Percentiles rank a stretch among this genome's conserved stretches.
These are phyloP conservation scores for Rhodamnia argentea DNA, from an alignment of 345 rosid species.

Conservation along the genomic window DNA sequence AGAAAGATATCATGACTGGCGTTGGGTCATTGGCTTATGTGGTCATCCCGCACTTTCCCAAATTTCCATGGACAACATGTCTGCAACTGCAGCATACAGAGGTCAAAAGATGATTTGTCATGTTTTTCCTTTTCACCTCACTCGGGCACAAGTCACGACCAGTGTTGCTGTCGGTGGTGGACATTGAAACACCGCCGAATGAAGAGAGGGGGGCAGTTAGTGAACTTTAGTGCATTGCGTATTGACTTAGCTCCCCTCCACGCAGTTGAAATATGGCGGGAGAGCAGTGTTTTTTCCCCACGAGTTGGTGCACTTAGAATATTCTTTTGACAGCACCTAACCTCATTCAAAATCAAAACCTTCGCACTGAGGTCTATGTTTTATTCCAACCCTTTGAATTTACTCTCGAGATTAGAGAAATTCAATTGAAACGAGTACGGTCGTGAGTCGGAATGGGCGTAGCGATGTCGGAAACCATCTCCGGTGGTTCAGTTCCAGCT, in stretches of 20 bases:
- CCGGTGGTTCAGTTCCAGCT: neutral
- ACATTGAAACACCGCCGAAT: neutral
- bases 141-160: neutral
- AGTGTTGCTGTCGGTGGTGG: neutral
- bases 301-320: neutral
- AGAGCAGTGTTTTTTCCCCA: neutral
- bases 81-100: neutral
- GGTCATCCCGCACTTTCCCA: neutral
- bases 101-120: neutral
- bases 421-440: neutral
- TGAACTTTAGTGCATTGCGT: neutral
- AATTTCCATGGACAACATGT: neutral
- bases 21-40: neutral
- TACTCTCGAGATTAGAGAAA: neutral
- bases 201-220: neutral
- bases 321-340: neutral
- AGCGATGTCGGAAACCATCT: neutral
- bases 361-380: neutral
- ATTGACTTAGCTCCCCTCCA: neutral
- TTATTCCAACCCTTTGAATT: neutral
- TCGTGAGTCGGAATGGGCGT: neutral
- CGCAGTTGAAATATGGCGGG: neutral
- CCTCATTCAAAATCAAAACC: neutral
- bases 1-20: neutral
- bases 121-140: neutral